Evolutionary conservation across 2,329 filamentous ascomycete species (phyloP).

Genomic region (Alternaria brassicicola): DNA sequence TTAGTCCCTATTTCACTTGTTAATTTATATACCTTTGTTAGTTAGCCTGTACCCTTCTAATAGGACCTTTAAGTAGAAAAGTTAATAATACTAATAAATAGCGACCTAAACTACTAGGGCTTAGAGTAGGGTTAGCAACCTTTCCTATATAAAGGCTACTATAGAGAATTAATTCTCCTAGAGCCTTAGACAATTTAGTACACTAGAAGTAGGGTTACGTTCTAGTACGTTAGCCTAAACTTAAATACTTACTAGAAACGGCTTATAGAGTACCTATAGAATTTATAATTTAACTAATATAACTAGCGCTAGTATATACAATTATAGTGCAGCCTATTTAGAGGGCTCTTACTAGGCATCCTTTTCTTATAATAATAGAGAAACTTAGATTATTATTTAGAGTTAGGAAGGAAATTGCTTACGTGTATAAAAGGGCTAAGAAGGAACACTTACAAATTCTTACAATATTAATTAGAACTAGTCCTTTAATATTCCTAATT

Average conservation of each 20-base stretch:
- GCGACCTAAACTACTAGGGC: constrained; percentile 7
- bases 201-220: constrained; percentile 3
- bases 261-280: neutral
- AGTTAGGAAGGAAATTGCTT: constrained; percentile 55
- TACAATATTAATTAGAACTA: constrained; percentile 49
- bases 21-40: constrained; percentile 2
- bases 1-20: neutral
- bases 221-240: neutral
- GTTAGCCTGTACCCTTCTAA: neutral
- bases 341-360: constrained; percentile 54
- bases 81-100: constrained; percentile 12
- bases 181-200: constrained; percentile 5
- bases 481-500: constrained; percentile 50
- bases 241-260: neutral
- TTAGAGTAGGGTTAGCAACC: constrained; percentile 4
- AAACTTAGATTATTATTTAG: constrained; percentile 50
- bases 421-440: constrained; percentile 26
- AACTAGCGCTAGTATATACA: constrained; percentile 6
- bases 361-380: constrained; percentile 48
- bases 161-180: neutral
- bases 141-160: constrained; percentile 7
- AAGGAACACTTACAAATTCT: constrained; percentile 11
- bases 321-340: constrained; percentile 38
- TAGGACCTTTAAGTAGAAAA: constrained; percentile 6
- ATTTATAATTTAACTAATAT: constrained; percentile 12